Conservation (phyloP, 2,329 filamentous ascomycete species). For the Penicillium nordicum region DNA sequence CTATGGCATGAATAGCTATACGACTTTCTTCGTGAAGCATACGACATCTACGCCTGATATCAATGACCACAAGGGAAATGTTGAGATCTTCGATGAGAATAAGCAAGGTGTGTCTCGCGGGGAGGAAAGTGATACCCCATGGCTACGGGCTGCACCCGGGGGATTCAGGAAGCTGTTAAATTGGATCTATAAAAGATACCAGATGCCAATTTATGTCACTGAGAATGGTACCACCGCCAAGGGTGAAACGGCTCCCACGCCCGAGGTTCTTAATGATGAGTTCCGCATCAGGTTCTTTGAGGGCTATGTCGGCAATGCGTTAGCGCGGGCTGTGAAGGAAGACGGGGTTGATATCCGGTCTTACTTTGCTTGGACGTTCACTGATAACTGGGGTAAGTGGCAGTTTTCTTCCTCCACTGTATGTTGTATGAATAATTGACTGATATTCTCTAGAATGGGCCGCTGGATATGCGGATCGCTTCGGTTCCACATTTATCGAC, state of each 20-base stretch:
- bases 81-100: constrained; percentile 65
- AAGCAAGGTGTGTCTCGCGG: constrained; percentile 69
- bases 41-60: constrained; percentile 49
- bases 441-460: constrained; percentile 60
- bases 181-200: constrained; percentile 71
- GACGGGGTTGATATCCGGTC: constrained; percentile 71
- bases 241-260: constrained; percentile 67
- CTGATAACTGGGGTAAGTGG: constrained; percentile 58
- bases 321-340: constrained; percentile 58
- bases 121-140: constrained; percentile 71
- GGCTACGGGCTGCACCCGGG: constrained; percentile 68
- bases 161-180: constrained; percentile 70
- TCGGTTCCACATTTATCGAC: constrained; percentile 75
- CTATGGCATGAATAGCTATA: constrained; percentile 88
- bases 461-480: constrained; percentile 75
- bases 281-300: constrained; percentile 74
- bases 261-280: constrained; percentile 69
- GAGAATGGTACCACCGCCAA: constrained; percentile 80
- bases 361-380: constrained; percentile 76
- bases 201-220: constrained; percentile 72
- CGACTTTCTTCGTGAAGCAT: constrained; percentile 75
- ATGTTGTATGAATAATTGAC: neutral
- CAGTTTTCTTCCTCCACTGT: neutral
- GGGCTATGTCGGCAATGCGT: constrained; percentile 63
- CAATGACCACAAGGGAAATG: constrained; percentile 69